A percentile compares a stretch with the other conserved stretches of the same genome.
phyloP scores from a whole-genome alignment of 148 eudicot genomes.

The Hydrangea macrophylla region DNA sequence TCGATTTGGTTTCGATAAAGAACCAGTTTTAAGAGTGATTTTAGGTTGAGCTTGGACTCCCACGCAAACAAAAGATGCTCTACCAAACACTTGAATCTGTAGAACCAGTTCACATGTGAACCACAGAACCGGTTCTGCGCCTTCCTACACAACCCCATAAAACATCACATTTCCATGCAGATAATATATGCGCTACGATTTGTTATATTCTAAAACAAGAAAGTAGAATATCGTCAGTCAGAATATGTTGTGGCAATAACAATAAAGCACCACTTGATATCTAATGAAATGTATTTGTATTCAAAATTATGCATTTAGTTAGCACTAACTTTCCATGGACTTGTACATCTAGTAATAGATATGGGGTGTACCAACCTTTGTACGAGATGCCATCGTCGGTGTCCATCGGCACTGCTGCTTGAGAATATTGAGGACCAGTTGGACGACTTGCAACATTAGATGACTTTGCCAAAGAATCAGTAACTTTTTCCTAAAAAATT shows the following conservation, averaged over 20 bases:
- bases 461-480: slow-evolving; percentile 56
- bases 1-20: too few species aligned
- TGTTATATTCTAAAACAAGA: background rate
- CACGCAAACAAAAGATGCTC: too few species aligned
- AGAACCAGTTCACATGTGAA: too few species aligned
- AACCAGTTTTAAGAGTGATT: too few species aligned
- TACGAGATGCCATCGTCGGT: background rate
- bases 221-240: background rate
- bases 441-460: slow-evolving; percentile 50
- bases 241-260: background rate
- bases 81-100: too few species aligned
- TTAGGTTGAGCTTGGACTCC: too few species aligned
- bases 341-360: too few species aligned
- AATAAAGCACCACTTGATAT: background rate
- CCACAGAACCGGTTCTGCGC: too few species aligned
- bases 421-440: slow-evolving; percentile 47
- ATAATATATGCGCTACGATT: background rate
- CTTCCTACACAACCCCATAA: too few species aligned
- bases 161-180: too few species aligned
- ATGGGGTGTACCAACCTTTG: background rate
- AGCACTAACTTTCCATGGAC: background rate
- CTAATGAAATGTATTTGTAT: too few species aligned
- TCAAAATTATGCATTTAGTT: too few species aligned
- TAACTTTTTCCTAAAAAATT: slow-evolving; percentile 58
- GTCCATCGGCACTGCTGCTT: slow-evolving; percentile 38